A percentile compares a stretch with the other conserved stretches of the same genome.
Conservation (phyloP, 306 rosid genomes). For the Cyamopsis tetragonoloba region DNA sequence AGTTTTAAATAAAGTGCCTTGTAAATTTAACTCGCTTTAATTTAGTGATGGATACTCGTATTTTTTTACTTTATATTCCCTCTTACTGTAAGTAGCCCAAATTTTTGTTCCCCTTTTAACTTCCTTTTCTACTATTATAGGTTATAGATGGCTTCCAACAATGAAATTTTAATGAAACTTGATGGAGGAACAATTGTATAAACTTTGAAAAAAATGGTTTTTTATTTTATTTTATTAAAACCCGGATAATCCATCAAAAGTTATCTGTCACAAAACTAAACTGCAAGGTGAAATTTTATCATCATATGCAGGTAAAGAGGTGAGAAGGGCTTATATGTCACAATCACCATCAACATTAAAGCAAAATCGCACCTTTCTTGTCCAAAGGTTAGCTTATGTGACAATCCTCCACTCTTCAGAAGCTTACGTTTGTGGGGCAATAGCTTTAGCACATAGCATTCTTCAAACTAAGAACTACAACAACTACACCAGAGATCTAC, state of each 20-base stretch:
- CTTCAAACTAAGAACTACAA: conserved; percentile 22
- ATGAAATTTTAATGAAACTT: background rate
- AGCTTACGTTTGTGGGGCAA: conserved; percentile 74
- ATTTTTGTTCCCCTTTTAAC: too few relatives aligned
- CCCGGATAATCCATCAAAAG: background rate
- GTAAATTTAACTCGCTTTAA: too few relatives aligned
- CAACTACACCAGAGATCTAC: conserved; percentile 39
- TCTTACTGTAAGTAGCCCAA: too few relatives aligned
- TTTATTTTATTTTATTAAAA: background rate
- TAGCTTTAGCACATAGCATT: conserved; percentile 70
- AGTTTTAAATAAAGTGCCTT: too few relatives aligned
- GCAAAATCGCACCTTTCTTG: background rate
- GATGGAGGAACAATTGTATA: background rate
- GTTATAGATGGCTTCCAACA: background rate
- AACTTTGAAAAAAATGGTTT: too few relatives aligned
- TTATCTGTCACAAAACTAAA: background rate
- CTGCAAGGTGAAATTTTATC: background rate
- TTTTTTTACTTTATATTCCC: too few relatives aligned
- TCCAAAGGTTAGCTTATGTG: conserved; percentile 45
- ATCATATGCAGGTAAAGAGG: conserved; percentile 36
- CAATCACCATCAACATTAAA: background rate
- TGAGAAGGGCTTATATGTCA: conserved; percentile 27
- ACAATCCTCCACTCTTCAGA: conserved; percentile 77
- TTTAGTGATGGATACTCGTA: too few relatives aligned
- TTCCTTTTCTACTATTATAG: too few relatives aligned